Evolutionary conservation across 805 yeast genomes (phyloP), one percentile per base, ranked within the genome.

Genomic region (Teunomyces gatunensis): DNA sequence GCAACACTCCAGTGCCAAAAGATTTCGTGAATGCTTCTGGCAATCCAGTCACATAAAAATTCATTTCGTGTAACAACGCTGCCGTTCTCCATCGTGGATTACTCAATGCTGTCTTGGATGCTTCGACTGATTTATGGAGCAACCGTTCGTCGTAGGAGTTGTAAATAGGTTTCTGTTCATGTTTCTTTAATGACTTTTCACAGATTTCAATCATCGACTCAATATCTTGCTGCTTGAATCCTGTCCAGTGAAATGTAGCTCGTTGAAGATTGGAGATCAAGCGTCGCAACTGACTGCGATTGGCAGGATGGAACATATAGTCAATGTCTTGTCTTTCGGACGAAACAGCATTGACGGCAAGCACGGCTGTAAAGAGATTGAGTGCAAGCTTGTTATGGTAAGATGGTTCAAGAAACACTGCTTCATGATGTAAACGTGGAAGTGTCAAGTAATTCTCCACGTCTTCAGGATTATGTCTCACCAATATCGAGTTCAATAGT

Each of bases 191-290:
- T 5, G 81, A 74, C 18, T 64, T 61, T 12, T 69, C 64, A 43
- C 85, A 76, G 25, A 84, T 75, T 18, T 67, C 64, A 2, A 79
- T 58, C 61, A 85, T 68, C 18, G 75, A 68, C 42, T 79, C 78
- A 25, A 85, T 69, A 62, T 85, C 89, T 36, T 70, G 72, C 21
- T 74, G 71, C 10, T 84, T 72, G 57, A 85, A 85, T 0, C 89
- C 90, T 1, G 88, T 81, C 91, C 91, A 85, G 55, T 81, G 82
- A 59, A 85, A 84, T 0, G 90, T 82, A 0, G 86, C 81, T 48
- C 84, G 71, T 60, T 81, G 87, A 25, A 85, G 58, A 56, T 85
- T 85, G 3, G 79, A 74, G 10, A 85, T 75, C 52, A 85, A 69
- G 42, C 84, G 62, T 49, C 84, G 66, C 33, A 85, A 61, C 51